Percentiles rank a stretch among this genome's conserved stretches.
phyloP scores from a whole-genome alignment of 257 asterid species.

The Capsicum chinense region DNA sequence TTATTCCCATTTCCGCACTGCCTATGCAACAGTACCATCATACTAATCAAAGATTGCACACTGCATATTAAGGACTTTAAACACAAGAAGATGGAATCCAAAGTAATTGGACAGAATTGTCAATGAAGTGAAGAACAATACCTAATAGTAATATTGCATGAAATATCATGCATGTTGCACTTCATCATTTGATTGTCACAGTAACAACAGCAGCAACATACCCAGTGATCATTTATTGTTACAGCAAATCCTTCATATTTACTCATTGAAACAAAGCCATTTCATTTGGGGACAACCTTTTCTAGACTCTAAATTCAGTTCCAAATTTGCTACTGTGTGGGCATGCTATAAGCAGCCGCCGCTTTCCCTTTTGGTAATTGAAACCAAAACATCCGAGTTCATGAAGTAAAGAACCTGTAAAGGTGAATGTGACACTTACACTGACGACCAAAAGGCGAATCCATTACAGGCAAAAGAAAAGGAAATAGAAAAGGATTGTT shows the following conservation, averaged over 20 bases:
- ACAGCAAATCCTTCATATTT: neutral
- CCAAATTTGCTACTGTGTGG: neutral
- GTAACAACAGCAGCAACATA: neutral
- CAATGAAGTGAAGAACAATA: neutral
- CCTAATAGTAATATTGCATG: neutral
- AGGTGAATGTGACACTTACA: neutral
- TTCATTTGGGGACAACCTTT: neutral
- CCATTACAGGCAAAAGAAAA: neutral
- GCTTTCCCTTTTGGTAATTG: neutral
- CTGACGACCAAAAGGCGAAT: neutral
- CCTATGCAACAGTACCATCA: constrained; percentile 19
- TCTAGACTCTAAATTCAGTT: neutral
- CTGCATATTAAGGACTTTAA: constrained; percentile 1
- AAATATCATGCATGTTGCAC: constrained; percentile 14
- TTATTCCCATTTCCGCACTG: neutral
- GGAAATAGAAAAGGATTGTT: neutral
- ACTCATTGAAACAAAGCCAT: neutral
- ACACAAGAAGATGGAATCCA: neutral
- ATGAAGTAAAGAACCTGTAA: neutral
- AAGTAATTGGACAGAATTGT: neutral
- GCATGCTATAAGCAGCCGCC: neutral
- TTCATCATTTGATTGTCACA: neutral
- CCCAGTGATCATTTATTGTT: neutral
- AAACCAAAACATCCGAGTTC: constrained; percentile 17
- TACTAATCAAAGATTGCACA: neutral